These are phyloP conservation scores for Fusarium chlamydosporum DNA, from an alignment of 2,329 filamentous ascomycete genomes.

Conservation along the genomic window DNA sequence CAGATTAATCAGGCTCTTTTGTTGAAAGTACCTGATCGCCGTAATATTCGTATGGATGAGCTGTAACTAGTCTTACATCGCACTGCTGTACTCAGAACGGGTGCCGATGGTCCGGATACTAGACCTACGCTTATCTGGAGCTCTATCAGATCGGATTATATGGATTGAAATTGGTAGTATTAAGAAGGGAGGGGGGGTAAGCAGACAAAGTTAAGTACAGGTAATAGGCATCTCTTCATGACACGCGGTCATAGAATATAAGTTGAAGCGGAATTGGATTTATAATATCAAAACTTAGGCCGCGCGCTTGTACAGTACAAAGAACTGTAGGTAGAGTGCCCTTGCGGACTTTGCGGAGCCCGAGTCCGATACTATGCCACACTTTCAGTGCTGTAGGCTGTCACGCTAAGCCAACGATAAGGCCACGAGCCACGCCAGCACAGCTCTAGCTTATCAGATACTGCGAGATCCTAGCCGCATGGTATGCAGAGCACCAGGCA, in stretches of 20 bases:
- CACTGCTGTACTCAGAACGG: background rate
- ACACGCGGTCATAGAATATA: slow-evolving; percentile 11
- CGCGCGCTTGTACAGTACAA: slow-evolving; percentile 30
- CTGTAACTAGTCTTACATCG: background rate
- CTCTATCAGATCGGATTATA: slow-evolving; percentile 5
- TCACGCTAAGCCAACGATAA: slow-evolving; percentile 16
- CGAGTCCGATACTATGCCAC: slow-evolving; percentile 32
- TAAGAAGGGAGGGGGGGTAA: slow-evolving; percentile 11
- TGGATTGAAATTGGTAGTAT: background rate
- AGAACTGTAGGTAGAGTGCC: background rate
- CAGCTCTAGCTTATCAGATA: slow-evolving; percentile 43
- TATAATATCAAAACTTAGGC: slow-evolving; percentile 12
- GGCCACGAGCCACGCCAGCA: slow-evolving; percentile 30
- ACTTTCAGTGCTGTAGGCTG: slow-evolving; percentile 11
- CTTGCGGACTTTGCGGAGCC: slow-evolving; percentile 39
- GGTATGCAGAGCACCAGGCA: slow-evolving; percentile 14
- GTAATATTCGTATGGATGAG: background rate
- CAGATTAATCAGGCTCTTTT: background rate
- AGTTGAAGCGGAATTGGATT: slow-evolving; percentile 11
- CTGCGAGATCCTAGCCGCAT: slow-evolving; percentile 40
- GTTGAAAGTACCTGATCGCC: slow-evolving; percentile 3
- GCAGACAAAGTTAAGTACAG: slow-evolving; percentile 10
- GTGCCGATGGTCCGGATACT: background rate
- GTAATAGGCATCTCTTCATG: slow-evolving; percentile 7
- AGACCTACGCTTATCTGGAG: slow-evolving; percentile 3